phyloP scores from a whole-genome alignment of 2,329 filamentous ascomycete species.

The Pseudogymnoascus sp. region DNA sequence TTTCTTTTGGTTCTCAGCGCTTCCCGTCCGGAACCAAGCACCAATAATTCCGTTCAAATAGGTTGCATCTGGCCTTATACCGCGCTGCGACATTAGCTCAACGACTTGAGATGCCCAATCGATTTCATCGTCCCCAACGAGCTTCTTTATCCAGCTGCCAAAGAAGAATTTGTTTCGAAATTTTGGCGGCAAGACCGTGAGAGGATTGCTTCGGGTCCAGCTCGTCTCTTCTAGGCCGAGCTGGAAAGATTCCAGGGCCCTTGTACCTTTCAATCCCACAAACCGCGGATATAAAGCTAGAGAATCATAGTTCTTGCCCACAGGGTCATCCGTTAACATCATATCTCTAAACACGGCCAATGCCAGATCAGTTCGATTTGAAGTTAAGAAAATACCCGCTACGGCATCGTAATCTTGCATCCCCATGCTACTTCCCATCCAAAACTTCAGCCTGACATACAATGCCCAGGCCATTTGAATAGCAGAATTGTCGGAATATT shows the following conservation, averaged over 20 bases:
- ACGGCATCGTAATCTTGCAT: constrained; percentile 71
- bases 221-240: constrained; percentile 29
- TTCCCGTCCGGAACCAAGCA: constrained; percentile 62
- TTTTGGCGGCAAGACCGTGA: constrained; percentile 43
- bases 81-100: constrained; percentile 63
- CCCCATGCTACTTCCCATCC: constrained; percentile 51
- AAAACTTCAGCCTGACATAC: constrained; percentile 56
- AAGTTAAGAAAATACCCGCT: constrained; percentile 60
- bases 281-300: constrained; percentile 15
- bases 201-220: constrained; percentile 17
- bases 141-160: constrained; percentile 78
- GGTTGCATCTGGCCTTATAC: constrained; percentile 59
- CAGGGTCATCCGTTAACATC: constrained; percentile 44
- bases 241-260: constrained; percentile 15
- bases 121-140: constrained; percentile 64
- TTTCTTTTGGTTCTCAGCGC: constrained; percentile 43
- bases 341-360: constrained; percentile 79
- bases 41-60: constrained; percentile 78
- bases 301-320: constrained; percentile 18
- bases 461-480: constrained; percentile 54
- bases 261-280: constrained; percentile 8
- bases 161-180: constrained; percentile 72
- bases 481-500: constrained; percentile 41
- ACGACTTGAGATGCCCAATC: constrained; percentile 66
- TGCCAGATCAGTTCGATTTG: constrained; percentile 56